Evolutionary conservation across 495 filamentous ascomycete species (phyloP), one percentile per base, ranked within the genome.

Genomic region (Glutinoglossum americanum): DNA sequence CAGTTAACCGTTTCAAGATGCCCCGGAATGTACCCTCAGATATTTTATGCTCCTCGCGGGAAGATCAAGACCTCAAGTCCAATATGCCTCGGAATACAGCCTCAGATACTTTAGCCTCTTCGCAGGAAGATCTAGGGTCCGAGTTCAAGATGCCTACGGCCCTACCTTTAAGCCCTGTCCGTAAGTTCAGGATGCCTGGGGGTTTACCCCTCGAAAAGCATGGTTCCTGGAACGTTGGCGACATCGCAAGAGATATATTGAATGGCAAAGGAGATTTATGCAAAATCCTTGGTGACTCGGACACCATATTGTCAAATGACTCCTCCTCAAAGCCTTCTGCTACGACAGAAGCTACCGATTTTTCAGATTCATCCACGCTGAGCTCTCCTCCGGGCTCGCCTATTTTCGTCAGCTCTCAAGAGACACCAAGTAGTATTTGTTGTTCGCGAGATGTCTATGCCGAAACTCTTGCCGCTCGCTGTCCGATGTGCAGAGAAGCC

Each of bases 401-500:
- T 47, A 1, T 17, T 10, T n/a, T 45, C n/a, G 33, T 45, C 8
- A n/a, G n/a, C 27, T 57, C 55, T 27, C 25, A 27, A 28, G 55
- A 57, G 35, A n/a, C 37, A 6, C 27, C 44, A 25, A 37, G 6
- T 5, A 10, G 28, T 53, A 1, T 13, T 30, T 0, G 1, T 53
- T 0, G 49, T 17, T 8, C 28, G 26, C 49, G 15, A 53, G 25
- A 53, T 41, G 19, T 17, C 25, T 17, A 1, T 56, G 6, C 17
- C 6, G 54, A n/a, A 23, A 32, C 21, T 15, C 25, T 2, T 27
- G 19, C 39, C 45, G 57, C 63, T 6, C 65, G 57, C 21, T 89
- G 85, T 64, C 83, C 84, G n/a, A 76, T 85, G 72, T 89, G 85
- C 66, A 73, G 76, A 47, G 69, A 76, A 54, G 64, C 69, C 23